Percentiles rank a stretch among this genome's conserved stretches.
Conservation (phyloP, 2,329 filamentous ascomycete species). For the Alternaria sp. region DNA sequence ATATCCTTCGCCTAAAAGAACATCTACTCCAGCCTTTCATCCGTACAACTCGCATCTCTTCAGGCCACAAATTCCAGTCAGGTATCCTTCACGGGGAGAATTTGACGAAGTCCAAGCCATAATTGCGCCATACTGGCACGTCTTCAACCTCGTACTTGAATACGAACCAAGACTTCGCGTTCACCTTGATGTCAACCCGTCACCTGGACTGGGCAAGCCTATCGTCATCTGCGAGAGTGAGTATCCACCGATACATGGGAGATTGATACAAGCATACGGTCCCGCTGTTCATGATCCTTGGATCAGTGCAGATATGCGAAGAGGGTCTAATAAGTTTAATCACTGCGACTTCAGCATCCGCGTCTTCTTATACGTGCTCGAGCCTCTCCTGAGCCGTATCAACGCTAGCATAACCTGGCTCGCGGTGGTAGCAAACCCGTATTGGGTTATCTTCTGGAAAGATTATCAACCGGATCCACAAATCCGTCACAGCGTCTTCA, state of each 20-base stretch:
- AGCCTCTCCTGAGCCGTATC: neutral
- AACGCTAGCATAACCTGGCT: slow-evolving; percentile 2
- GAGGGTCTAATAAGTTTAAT: neutral
- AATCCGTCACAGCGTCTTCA: slow-evolving; percentile 14
- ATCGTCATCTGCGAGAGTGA: neutral
- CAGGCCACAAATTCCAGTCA: neutral
- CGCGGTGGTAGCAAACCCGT: neutral
- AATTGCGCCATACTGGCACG: slow-evolving; percentile 9
- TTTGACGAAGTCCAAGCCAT: neutral
- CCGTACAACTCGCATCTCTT: neutral
- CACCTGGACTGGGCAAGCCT: no score
- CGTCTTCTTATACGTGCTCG: slow-evolving; percentile 2
- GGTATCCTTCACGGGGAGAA: neutral
- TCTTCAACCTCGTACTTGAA: slow-evolving; percentile 13
- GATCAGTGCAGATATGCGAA: neutral
- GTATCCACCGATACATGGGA: neutral
- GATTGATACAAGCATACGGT: neutral
- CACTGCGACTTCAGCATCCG: slow-evolving; percentile 14
- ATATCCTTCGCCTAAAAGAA: neutral
- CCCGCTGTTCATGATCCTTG: neutral
- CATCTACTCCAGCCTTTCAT: neutral
- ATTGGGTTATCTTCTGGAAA: neutral
- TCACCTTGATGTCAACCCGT: neutral
- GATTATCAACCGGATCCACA: neutral
- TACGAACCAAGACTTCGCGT: neutral